These are phyloP conservation scores for Parachaetomium inaequale DNA, from an alignment of 495 filamentous ascomycete species.

Conservation along the genomic window DNA sequence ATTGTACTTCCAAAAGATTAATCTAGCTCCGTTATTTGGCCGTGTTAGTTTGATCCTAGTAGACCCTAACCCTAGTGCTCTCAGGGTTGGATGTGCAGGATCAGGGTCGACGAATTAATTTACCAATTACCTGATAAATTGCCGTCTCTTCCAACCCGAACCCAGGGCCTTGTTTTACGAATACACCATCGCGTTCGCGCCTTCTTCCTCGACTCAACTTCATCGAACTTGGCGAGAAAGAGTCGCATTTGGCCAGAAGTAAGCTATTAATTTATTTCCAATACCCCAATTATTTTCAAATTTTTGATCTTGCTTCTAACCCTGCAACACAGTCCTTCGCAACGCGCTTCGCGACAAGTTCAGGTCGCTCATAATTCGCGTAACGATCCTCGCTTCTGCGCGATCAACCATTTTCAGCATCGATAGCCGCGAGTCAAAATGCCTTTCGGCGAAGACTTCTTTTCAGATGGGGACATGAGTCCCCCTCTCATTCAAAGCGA, in stretches of 20 bases:
- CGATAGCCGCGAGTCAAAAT: background rate
- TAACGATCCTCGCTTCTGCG: background rate
- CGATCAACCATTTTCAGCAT: background rate
- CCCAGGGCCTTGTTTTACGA: slow-evolving; percentile 7
- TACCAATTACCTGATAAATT: background rate
- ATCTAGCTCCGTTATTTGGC: too few species aligned
- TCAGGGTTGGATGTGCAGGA: too few species aligned
- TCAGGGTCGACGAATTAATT: too few species aligned
- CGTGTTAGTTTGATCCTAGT: too few species aligned
- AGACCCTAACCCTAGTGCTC: background rate
- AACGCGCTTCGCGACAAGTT: background rate
- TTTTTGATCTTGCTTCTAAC: background rate
- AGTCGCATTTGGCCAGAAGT: background rate
- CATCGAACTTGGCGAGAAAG: background rate
- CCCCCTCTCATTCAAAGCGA: slow-evolving; percentile 28
- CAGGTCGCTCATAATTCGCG: background rate
- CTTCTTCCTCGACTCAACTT: background rate
- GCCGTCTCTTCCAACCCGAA: background rate
- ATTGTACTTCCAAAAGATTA: too few species aligned
- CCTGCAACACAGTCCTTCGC: background rate
- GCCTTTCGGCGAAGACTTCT: slow-evolving; percentile 17
- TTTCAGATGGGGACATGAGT: slow-evolving; percentile 3
- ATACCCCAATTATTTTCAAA: background rate
- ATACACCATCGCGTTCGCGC: background rate
- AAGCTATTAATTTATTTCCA: background rate